Evolutionary conservation across 140 eudicot genomes (phyloP).

Genomic region (Anethum foeniculum): DNA sequence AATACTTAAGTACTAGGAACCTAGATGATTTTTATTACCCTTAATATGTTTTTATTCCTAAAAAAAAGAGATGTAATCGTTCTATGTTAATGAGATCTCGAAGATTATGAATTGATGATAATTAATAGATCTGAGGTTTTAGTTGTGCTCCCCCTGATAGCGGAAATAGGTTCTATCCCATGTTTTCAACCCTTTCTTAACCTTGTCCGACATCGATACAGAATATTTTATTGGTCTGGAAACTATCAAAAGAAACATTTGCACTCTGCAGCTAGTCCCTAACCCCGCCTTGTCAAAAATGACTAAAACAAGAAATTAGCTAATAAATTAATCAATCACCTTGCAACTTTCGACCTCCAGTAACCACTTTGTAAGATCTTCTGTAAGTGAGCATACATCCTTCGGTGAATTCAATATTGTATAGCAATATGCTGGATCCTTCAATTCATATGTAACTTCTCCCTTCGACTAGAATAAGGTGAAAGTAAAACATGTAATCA

Average conservation of each 20-base stretch:
- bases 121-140: background rate
- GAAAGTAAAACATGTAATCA: background rate
- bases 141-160: background rate
- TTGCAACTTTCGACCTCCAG: constrained; percentile 77
- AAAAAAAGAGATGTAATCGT: background rate
- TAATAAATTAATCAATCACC: constrained; percentile 34
- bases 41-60: background rate
- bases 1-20: background rate
- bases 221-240: background rate
- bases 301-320: background rate
- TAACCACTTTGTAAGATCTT: constrained; percentile 72
- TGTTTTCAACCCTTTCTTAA: background rate
- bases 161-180: background rate
- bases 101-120: background rate
- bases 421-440: constrained; percentile 92
- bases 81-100: background rate
- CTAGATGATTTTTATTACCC: background rate
- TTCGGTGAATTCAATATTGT: constrained; percentile 44
- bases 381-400: constrained; percentile 72
- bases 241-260: background rate
- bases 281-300: background rate
- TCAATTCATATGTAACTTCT: constrained; percentile 77
- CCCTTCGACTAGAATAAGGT: constrained; percentile 42
- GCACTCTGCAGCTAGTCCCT: background rate
- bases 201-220: background rate